phyloP scores from a whole-genome alignment of 768 basidiomycete genomes.

The Galerina marginata region DNA sequence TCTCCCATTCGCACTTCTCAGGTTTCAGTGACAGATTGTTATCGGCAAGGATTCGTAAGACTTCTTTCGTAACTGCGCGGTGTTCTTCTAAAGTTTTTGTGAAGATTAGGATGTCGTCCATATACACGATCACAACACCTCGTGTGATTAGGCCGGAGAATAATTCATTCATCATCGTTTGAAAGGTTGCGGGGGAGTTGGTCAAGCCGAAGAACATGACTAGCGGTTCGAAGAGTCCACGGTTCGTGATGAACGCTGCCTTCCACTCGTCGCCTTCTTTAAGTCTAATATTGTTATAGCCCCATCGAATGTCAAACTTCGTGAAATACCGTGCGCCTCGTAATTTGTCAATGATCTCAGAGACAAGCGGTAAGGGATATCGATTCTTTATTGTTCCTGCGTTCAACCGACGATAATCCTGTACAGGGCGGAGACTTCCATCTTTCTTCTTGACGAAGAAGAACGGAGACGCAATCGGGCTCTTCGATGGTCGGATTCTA shows the following conservation, averaged over 20 bases:
- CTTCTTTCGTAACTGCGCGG: conserved; percentile 14
- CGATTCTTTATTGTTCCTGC: conserved; percentile 31
- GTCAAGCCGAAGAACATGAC: conserved; percentile 44
- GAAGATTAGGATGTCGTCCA: conserved; percentile 48
- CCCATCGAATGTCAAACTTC: conserved; percentile 43
- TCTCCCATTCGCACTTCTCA: conserved; percentile 43
- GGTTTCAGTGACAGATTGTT: conserved; percentile 40
- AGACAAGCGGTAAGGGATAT: conserved; percentile 32
- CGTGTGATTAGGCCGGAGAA: not conserved
- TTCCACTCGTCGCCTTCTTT: conserved; percentile 42
- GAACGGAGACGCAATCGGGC: conserved; percentile 11
- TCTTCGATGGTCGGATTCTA: conserved; percentile 9
- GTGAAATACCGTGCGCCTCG: conserved; percentile 31
- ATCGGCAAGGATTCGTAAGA: conserved; percentile 26
- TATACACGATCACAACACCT: conserved; percentile 39
- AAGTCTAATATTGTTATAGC: conserved; percentile 42
- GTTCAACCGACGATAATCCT: conserved; percentile 36
- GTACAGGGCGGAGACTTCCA: conserved; percentile 23
- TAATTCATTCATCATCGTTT: conserved; percentile 12
- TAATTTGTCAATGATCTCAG: conserved; percentile 32
- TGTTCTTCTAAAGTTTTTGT: conserved; percentile 16
- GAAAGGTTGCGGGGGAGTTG: conserved; percentile 28
- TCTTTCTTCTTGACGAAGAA: conserved; percentile 21
- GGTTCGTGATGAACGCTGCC: conserved; percentile 19
- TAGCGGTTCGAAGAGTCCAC: conserved; percentile 38